Base-by-base conservation (phyloP, 495 filamentous ascomycete genomes). In the Penicillium coffeae region DNA sequence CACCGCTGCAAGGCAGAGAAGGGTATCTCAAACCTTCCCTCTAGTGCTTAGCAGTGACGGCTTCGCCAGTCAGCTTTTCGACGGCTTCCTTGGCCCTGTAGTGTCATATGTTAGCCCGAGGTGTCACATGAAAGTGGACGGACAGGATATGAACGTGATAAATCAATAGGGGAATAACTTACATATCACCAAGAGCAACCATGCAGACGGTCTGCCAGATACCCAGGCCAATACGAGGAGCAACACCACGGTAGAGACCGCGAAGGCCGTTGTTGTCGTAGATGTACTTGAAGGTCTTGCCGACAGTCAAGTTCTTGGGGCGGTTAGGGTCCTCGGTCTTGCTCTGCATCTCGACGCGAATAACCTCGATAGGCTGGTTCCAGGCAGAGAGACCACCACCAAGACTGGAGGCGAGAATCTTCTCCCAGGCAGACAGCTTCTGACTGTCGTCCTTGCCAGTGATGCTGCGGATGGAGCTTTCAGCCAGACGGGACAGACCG, bases 141-240 rank as follows among this genome's bases (percentile, higher is more conserved):
- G n/a, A n/a, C n/a, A 12, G 15, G 39, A 16, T 7, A 50, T 20
- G 35, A 19, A 30, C 25, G 25, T 30, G 25, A 30, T n/a, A 21
- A 33, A 33, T 34, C 22, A 0, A 3, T 25, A 32, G 48, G 41
- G 8, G 43, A 25, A 50, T 27, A 39, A 84, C 91, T 81, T 72
- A 96, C 91, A 95, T 90, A 78, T 98, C 93, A 76, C 93, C 93
- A 77, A 98, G 80, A 63, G 92, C 93, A 73, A 98, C 93, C 93
- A 98, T 98, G 77, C 93, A 98, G 65, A 98, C 88, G 48, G 93
- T 98, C 80, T 98, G 93, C 93, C 93, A 98, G 74, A 98, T 85
- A 56, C 93, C 87, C 46, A 98, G 82, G 42, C 89, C 94, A 65
- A 97, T 88, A 62, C 93, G 83, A 57, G 93, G 93, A 51, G 91